A percentile compares a stretch with the other conserved stretches of the same genome.
These are phyloP conservation scores for Panicum hallii DNA, from an alignment of 202 grass and related monocot species.

Conservation along the genomic window DNA sequence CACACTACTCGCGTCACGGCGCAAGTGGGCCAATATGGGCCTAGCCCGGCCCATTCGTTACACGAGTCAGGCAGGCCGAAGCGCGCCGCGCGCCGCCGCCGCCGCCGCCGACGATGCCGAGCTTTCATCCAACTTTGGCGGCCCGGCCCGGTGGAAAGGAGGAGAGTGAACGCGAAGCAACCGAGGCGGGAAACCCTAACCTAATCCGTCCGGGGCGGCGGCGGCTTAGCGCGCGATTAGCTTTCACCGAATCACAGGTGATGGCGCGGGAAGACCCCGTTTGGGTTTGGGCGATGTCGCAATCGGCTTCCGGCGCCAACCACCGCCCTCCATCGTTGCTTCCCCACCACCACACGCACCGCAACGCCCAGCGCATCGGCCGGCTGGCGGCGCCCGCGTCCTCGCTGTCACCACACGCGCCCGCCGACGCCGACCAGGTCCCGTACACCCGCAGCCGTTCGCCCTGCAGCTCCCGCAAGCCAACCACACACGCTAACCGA, in stretches of 20 bases:
- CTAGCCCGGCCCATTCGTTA: not conserved
- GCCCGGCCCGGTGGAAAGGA: not conserved
- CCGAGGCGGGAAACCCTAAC: constrained; percentile 43
- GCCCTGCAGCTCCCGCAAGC: not conserved
- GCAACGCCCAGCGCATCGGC: constrained; percentile 15
- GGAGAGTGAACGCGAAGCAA: not conserved
- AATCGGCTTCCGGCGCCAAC: constrained; percentile 1
- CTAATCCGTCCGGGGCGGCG: not conserved
- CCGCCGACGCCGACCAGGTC: constrained; percentile 19
- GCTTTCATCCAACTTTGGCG: too few relatives aligned
- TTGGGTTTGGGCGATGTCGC: constrained; percentile 5
- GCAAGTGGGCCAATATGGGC: not conserved
- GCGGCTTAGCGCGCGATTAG: not conserved
- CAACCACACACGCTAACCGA: constrained; percentile 23
- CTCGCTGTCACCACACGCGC: constrained; percentile 39
- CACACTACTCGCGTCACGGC: too few relatives aligned
- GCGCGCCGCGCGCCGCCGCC: too few relatives aligned
- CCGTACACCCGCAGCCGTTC: constrained; percentile 13
- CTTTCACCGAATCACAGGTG: not conserved
- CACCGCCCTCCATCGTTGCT: not conserved
- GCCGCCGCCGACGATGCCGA: too few relatives aligned
- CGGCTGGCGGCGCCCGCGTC: constrained; percentile 29
- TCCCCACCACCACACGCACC: constrained; percentile 24
- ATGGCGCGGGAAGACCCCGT: constrained; percentile 10
- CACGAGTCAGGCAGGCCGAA: not conserved